Conservation (phyloP, 2,329 filamentous ascomycete species). For the Aspergillus pseudoviridinutans region DNA sequence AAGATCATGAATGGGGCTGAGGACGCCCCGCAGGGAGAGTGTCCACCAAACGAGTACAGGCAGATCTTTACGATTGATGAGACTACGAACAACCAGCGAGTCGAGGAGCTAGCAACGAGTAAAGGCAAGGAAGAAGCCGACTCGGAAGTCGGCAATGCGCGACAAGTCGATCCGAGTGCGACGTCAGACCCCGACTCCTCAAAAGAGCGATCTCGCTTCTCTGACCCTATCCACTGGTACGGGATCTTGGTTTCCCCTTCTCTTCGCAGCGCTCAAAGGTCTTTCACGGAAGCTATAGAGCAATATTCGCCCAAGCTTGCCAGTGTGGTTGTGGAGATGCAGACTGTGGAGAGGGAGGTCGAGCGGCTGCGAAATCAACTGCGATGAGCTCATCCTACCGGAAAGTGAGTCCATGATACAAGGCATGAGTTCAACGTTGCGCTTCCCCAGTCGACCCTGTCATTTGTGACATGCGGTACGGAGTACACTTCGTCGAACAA, state of each 20-base stretch:
- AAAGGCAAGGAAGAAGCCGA: not conserved
- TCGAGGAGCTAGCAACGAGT: slow-evolving; percentile 6
- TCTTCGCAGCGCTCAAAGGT: slow-evolving; percentile 42
- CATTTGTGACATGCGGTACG: not conserved
- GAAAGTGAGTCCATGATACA: not conserved
- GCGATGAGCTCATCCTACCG: not conserved
- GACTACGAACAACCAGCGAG: not conserved
- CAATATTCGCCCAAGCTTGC: slow-evolving; percentile 35
- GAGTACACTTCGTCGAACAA: not conserved
- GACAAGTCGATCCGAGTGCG: not conserved
- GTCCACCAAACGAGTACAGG: slow-evolving; percentile 1
- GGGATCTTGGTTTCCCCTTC: slow-evolving; percentile 45
- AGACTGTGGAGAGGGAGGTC: slow-evolving; percentile 38
- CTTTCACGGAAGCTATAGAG: slow-evolving; percentile 40
- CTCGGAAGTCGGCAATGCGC: not conserved
- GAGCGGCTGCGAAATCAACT: slow-evolving; percentile 24
- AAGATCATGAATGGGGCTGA: not conserved
- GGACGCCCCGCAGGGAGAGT: not conserved
- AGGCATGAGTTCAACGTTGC: not conserved
- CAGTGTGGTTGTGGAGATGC: slow-evolving; percentile 38
- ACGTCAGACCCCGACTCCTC: slow-evolving; percentile 13
- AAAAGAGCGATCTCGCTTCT: slow-evolving; percentile 27
- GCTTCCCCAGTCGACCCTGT: not conserved
- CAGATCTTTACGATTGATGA: slow-evolving; percentile 11
- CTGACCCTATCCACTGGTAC: slow-evolving; percentile 47